Evolutionary conservation across 108 stramenopile genomes (phyloP), one percentile per base, ranked within the genome.

Genomic region (Cyclotella cryptica): DNA sequence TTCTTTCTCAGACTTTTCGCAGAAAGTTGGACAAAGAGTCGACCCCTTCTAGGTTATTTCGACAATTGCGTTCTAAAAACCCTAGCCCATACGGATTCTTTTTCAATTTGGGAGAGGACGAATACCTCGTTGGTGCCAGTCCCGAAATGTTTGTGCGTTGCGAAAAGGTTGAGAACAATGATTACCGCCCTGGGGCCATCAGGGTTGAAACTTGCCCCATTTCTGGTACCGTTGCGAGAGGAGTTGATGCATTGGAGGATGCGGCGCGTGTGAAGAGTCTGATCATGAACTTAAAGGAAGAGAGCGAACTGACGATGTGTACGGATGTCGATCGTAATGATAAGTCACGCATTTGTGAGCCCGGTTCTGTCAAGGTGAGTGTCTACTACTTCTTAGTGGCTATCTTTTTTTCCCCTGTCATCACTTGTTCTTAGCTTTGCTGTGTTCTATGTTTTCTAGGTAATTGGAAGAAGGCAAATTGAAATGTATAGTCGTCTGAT

Each of bases 91-190:
- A 98, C 72, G 97, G 97, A 63, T 98, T 98, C 80, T 92, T 97
- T 53, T 95, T 98, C 79, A 98, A 98, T 83, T 84, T 98, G 29
- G 91, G 92, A 40, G 91, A 92, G 66, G 89, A 96, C 69, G 98
- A 98, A 86, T 98, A 97, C 72, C 84, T 98, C 53, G 95, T 98
- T 30, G 98, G 98, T 30, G 98, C 98, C 19, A 96, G 96, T 72
- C 98, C 98, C 18, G 98, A 99, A 85, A 99, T 99, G 98, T 99
- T 99, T 85, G 98, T 99, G 14, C 87, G 98, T 43, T 97, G 96
- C 70, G 97, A 98, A 81, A 82, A 88, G 35, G 95, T 92, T 40
- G 73, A 89, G 46, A 87, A 90, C 12, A 93, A 93, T 71, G 93
- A 94, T 11, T 92, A 89, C 59, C 76, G 88, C 41, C 88, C 89